Evolutionary conservation across 768 basidiomycete species (phyloP).

Genomic region (Flagelloscypha sp.): DNA sequence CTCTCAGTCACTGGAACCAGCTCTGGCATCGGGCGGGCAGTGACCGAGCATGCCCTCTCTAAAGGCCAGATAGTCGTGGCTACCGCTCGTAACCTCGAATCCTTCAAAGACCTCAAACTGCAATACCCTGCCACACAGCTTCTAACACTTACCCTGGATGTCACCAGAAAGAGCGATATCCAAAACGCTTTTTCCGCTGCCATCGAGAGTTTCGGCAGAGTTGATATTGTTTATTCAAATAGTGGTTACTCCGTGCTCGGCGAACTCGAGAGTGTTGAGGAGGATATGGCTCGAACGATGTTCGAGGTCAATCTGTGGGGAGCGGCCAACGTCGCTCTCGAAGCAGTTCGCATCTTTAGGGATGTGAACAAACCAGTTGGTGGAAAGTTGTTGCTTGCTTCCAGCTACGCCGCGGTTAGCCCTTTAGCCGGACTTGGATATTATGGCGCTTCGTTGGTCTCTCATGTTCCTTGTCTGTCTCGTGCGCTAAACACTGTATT

Average conservation of each 20-base stretch:
- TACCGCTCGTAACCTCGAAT: constrained; percentile 9
- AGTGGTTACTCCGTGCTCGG: constrained; percentile 10
- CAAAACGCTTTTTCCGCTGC: constrained; percentile 8
- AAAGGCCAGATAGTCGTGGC: constrained; percentile 15
- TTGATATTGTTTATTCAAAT: constrained; percentile 15
- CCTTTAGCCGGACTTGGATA: no score
- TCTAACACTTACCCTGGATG: no score
- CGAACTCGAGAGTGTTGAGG: constrained; percentile 17
- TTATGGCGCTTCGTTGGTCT: no score
- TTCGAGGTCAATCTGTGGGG: constrained; percentile 23
- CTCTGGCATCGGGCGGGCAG: constrained; percentile 13
- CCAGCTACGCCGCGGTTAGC: no score
- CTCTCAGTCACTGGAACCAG: constrained; percentile 19
- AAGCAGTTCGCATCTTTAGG: no score
- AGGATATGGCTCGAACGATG: constrained; percentile 12
- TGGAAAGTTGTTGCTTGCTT: no score
- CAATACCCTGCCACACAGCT: no score
- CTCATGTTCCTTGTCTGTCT: no score
- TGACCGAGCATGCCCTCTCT: constrained; percentile 13
- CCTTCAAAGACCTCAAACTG: constrained; percentile 12
- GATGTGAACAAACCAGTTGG: no score
- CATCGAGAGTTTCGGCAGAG: constrained; percentile 8
- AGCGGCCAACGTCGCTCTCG: no score
- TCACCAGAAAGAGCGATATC: no score
- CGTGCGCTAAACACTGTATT: no score